Conservation (phyloP, 2,329 filamentous ascomycete genomes). For the Ophiosphaerella narmari region DNA sequence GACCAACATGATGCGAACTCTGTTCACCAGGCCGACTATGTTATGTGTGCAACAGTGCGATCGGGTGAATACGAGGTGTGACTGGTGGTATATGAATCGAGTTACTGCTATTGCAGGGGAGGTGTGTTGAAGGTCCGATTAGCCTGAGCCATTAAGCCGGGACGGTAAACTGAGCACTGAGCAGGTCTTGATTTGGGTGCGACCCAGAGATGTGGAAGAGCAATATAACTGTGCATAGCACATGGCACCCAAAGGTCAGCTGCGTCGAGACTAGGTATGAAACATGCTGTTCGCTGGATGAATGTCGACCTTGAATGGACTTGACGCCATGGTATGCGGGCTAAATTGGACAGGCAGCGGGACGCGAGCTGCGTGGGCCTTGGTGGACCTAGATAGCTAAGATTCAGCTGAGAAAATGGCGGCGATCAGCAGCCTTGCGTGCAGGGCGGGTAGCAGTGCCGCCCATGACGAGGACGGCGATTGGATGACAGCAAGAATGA, state of each 20-base stretch:
- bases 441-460: neutral
- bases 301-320: slow-evolving; percentile 1
- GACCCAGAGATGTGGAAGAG: neutral
- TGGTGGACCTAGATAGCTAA: slow-evolving; percentile 9
- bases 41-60: no score
- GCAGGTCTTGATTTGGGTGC: no score
- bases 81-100: no score
- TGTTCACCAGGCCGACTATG: no score
- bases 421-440: slow-evolving; percentile 19
- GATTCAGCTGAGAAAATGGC: slow-evolving; percentile 20
- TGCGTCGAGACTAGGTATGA: slow-evolving; percentile 1
- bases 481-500: no score
- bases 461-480: no score
- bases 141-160: no score
- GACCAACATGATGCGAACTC: no score
- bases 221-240: slow-evolving; percentile 2
- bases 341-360: slow-evolving; percentile 13
- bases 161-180: no score
- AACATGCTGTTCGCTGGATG: slow-evolving; percentile 10
- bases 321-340: neutral
- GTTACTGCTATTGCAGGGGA: no score
- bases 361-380: slow-evolving; percentile 3
- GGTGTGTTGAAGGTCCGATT: no score
- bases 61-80: no score
- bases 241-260: slow-evolving; percentile 5